Base-by-base conservation (phyloP, 805 yeast genomes). In the Zygosaccharomyces rouxii region DNA sequence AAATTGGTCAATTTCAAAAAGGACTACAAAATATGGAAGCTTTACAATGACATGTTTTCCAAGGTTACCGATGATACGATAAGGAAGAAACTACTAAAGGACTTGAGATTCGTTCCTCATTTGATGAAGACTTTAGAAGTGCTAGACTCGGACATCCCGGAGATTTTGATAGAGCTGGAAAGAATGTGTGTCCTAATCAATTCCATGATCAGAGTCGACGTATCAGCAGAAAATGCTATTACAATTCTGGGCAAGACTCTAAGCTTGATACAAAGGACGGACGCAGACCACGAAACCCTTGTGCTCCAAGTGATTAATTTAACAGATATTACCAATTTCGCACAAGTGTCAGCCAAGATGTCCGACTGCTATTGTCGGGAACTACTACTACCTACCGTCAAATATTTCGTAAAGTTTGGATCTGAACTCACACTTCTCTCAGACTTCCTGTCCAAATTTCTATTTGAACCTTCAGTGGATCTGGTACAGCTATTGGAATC, bases 21-120 rank as follows among this genome's bases (percentile, higher is more conserved):
- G n/a, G 64, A 68, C 46, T 47, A 59, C 1, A 57, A 62, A 1
- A 64, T 77, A 1, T 85, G 92, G 92, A 48, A 51, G 10, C 62
- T 83, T 7, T 74, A 80, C 55, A 59, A 62, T 44, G 57, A 58
- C 14, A 62, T 70, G 46, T 79, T 80, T 79, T 22, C 35, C 0
- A 26, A 47, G 0, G 54, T 73, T 21, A 55, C 58, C 6, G 46
- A 53, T 2, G 64, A 67, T n/a, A 42, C 13, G 52, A 59, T 42
- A 46, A 33, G 65, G 38, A 75, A 81, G 52, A 69, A 71, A 42
- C 70, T 67, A 1, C 69, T 79, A 49, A 72, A 74, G 44, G 71
- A 68, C 38, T 59, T 76, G 31, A 75, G 70, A 49, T 63, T 73
- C 44, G 68, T 72, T n/a, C 57, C 59, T 14, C 55, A 57, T 16